Evolutionary conservation across 2,329 filamentous ascomycete species (phyloP).

Genomic region (Neofusicoccum kwambonambiense): DNA sequence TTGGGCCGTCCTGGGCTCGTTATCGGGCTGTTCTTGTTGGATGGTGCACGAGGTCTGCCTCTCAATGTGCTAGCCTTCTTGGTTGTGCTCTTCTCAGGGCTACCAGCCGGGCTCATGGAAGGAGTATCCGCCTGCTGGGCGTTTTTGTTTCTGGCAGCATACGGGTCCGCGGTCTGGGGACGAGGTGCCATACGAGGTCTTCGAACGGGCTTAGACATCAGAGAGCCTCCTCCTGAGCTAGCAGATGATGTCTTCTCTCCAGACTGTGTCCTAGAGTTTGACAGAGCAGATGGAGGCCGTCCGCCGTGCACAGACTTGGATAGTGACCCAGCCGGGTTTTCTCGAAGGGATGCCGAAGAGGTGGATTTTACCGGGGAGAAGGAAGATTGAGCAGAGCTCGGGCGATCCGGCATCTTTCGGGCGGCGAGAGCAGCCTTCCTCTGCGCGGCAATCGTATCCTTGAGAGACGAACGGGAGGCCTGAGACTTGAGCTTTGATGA

Average conservation of each 20-base stretch:
- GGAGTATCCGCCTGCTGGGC: constrained; percentile 44
- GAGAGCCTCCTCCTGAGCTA: constrained; percentile 35
- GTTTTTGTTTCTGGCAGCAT: constrained; percentile 37
- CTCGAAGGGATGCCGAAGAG: constrained; percentile 27
- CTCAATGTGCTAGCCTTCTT: constrained; percentile 37
- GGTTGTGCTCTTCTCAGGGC: constrained; percentile 36
- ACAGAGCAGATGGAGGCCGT: constrained; percentile 38
- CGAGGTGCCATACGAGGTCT: constrained; percentile 49
- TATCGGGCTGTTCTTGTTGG: constrained; percentile 25
- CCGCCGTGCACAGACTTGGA: constrained; percentile 28
- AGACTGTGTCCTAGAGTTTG: constrained; percentile 25
- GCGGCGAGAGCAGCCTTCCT: constrained; percentile 58
- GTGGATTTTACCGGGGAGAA: constrained; percentile 49
- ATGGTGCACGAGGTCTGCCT: constrained; percentile 32
- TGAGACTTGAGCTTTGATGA: constrained; percentile 5
- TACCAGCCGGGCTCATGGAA: constrained; percentile 47
- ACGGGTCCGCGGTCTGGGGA: constrained; percentile 57
- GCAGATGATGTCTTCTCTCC: constrained; percentile 30
- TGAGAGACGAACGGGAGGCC: constrained; percentile 57
- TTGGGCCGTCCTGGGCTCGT: constrained; percentile 38
- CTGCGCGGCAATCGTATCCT: constrained; percentile 81
- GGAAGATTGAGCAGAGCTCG: constrained; percentile 57
- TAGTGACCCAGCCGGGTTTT: constrained; percentile 29
- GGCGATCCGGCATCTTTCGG: constrained; percentile 50
- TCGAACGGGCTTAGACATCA: constrained; percentile 61